Evolutionary conservation across 441 rosid genomes (phyloP).

Genomic region (Aleurites moluccanus): DNA sequence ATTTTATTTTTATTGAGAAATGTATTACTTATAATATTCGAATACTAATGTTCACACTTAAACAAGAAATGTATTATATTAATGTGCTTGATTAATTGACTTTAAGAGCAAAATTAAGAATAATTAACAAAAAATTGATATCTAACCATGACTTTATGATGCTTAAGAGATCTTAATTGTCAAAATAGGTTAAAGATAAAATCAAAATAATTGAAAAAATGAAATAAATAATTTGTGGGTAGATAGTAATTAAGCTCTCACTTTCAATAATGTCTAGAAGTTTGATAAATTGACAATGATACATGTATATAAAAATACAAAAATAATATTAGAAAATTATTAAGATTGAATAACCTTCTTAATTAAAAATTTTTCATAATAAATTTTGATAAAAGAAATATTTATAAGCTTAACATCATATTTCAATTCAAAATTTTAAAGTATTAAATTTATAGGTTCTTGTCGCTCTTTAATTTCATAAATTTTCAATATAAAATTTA

Average conservation of each 20-base stretch:
- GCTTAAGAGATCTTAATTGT: slow-evolving; percentile 17
- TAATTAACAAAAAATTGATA: slow-evolving; percentile 9
- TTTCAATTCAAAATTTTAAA: no score
- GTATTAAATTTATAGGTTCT: no score
- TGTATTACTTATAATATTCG: no score
- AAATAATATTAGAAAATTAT: not conserved
- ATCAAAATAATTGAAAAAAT: slow-evolving; percentile 8
- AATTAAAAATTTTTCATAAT: no score
- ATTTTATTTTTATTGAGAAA: not conserved
- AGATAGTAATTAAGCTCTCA: not conserved
- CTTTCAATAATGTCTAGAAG: slow-evolving; percentile 26
- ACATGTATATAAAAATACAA: not conserved
- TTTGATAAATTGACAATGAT: slow-evolving; percentile 27
- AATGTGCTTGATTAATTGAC: slow-evolving; percentile 15
- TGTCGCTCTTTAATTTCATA: no score
- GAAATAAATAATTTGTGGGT: not conserved
- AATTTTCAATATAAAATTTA: no score
- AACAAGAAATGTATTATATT: not conserved
- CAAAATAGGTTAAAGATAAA: slow-evolving; percentile 23
- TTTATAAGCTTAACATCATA: no score
- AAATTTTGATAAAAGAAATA: no score
- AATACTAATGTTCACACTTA: not conserved
- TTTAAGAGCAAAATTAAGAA: slow-evolving; percentile 17
- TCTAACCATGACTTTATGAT: slow-evolving; percentile 34
- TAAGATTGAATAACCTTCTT: no score